These are phyloP conservation scores for Fonsecaea pedrosoi DNA, from an alignment of 2,329 filamentous ascomycete species.

Conservation along the genomic window DNA sequence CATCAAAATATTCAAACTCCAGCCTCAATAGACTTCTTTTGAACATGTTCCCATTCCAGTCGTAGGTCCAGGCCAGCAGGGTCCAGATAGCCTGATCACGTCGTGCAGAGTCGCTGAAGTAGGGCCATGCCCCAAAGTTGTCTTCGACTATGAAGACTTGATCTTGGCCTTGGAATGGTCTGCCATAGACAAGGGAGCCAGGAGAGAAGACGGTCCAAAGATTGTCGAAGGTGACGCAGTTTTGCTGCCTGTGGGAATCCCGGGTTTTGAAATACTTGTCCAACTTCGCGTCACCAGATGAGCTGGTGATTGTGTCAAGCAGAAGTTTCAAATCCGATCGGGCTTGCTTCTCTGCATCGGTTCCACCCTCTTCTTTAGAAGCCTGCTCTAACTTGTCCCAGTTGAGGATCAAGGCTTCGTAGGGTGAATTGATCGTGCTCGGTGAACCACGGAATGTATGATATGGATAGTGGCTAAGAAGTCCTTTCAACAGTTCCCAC, in stretches of 20 bases:
- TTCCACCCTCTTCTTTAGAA: neutral
- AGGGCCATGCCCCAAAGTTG: conserved; percentile 17
- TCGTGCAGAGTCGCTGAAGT: neutral
- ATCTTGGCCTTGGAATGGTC: conserved; percentile 6
- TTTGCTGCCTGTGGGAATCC: conserved; percentile 15
- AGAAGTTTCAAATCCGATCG: conserved; percentile 26
- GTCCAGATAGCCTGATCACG: neutral
- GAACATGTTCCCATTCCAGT: conserved; percentile 28
- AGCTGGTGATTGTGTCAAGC: conserved; percentile 14
- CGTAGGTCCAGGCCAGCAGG: conserved; percentile 2
- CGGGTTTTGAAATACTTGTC: conserved; percentile 17
- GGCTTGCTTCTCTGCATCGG: conserved; percentile 17
- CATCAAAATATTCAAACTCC: conserved; percentile 26
- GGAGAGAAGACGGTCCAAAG: conserved; percentile 33
- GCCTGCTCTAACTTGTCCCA: conserved; percentile 9
- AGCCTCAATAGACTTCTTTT: conserved; percentile 12
- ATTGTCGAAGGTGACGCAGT: conserved; percentile 26
- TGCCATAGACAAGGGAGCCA: conserved; percentile 24
- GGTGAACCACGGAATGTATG: conserved; percentile 7
- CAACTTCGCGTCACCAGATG: conserved; percentile 3
- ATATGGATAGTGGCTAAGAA: neutral
- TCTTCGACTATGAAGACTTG: conserved; percentile 19
- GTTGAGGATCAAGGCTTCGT: conserved; percentile 11
- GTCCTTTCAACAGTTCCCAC: neutral
- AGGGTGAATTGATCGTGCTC: neutral